Evolutionary conservation across 495 filamentous ascomycete species (phyloP).

Genomic region (Aspergillus kassunensis): DNA sequence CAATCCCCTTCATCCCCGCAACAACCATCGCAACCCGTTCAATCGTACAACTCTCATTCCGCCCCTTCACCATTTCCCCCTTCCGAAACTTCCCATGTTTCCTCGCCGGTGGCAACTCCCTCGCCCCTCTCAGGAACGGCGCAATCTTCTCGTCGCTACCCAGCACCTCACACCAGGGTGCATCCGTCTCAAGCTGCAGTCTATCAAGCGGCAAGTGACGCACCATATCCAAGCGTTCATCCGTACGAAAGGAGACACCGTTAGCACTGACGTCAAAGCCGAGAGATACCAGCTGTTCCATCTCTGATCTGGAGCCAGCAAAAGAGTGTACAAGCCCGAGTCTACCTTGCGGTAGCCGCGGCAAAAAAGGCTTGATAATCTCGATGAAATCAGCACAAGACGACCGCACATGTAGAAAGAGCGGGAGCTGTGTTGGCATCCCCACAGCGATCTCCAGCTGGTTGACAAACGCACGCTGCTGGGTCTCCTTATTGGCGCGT

Average conservation of each 20-base stretch:
- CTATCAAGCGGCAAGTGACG: constrained; percentile 22
- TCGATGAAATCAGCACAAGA: constrained; percentile 25
- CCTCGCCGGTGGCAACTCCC: constrained; percentile 18
- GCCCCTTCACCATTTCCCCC: constrained; percentile 30
- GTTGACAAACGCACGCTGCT: constrained; percentile 26
- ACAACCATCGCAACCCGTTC: constrained; percentile 28
- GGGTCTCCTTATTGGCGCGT: constrained; percentile 25
- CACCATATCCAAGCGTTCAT: constrained; percentile 28
- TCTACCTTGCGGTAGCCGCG: constrained; percentile 16
- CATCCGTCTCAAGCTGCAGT: constrained; percentile 33
- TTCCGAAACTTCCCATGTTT: constrained; percentile 27
- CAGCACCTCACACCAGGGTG: constrained; percentile 32
- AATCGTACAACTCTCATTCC: constrained; percentile 32
- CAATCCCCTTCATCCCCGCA: constrained; percentile 27
- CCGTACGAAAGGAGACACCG: constrained; percentile 25
- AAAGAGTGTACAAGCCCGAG: constrained; percentile 32
- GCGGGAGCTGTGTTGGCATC: constrained; percentile 22
- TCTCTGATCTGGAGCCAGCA: constrained; percentile 25
- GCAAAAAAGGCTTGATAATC: constrained; percentile 23
- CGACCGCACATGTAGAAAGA: constrained; percentile 30
- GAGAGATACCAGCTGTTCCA: constrained; percentile 23
- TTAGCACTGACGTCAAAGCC: constrained; percentile 31
- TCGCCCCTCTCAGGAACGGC: constrained; percentile 16
- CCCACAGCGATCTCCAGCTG: constrained; percentile 24
- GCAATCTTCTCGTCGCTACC: constrained; percentile 19